Conservation (phyloP, 495 filamentous ascomycete genomes). For the Peziza echinospora region DNA sequence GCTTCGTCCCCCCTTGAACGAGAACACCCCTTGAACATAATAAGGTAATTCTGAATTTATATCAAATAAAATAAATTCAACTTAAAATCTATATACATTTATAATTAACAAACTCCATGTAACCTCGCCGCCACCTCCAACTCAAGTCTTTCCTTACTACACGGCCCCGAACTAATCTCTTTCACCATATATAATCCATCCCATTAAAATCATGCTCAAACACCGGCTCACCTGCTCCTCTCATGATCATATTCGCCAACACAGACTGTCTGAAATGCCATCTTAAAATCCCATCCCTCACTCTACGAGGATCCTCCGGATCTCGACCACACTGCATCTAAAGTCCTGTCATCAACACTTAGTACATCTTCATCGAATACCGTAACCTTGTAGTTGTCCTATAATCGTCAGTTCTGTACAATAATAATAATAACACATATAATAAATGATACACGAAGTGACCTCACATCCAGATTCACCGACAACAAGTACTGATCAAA, state of each 20-base stretch:
- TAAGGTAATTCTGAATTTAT: too few species aligned
- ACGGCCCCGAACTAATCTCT: slow-evolving; percentile 13
- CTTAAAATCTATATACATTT: too few species aligned
- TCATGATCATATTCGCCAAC: slow-evolving; percentile 9
- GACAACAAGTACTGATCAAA: slow-evolving; percentile 13
- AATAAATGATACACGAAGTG: neutral
- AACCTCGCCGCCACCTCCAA: slow-evolving; percentile 11
- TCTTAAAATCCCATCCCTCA: slow-evolving; percentile 14
- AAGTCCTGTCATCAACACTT: slow-evolving; percentile 9
- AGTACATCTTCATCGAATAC: slow-evolving; percentile 5
- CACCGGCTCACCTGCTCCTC: slow-evolving; percentile 5
- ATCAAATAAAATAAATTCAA: too few species aligned
- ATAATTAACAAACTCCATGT: neutral
- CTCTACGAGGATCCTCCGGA: slow-evolving; percentile 10
- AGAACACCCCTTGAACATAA: too few species aligned
- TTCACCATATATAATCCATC: slow-evolving; percentile 11
- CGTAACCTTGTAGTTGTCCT: slow-evolving; percentile 9
- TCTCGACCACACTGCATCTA: slow-evolving; percentile 11
- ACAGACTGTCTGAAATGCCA: slow-evolving; percentile 20
- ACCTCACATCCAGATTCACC: slow-evolving; percentile 6
- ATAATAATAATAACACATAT: neutral
- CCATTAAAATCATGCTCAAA: slow-evolving; percentile 19
- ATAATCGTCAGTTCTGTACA: too few species aligned
- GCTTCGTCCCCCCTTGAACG: too few species aligned
- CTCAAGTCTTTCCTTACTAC: slow-evolving; percentile 14